phyloP scores from a whole-genome alignment of 768 basidiomycete genomes.

The Termitomyces sp. region DNA sequence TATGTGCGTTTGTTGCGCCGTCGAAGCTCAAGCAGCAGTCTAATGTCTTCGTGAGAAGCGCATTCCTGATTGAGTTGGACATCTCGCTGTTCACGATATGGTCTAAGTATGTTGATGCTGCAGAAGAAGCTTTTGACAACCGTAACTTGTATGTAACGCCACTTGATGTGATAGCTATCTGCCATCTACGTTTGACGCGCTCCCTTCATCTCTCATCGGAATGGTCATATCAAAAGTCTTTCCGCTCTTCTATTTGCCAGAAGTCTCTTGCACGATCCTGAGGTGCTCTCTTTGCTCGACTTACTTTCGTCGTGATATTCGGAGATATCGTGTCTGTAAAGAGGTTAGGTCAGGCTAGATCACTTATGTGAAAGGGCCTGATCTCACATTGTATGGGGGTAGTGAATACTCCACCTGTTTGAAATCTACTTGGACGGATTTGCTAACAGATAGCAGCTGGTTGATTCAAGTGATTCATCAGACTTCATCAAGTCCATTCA shows the following conservation, averaged over 20 bases:
- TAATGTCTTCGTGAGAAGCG: background rate
- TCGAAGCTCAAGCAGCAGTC: background rate
- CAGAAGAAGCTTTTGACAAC: background rate
- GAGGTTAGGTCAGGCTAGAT: background rate
- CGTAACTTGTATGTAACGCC: background rate
- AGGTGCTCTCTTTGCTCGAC: no score
- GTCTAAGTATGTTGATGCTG: background rate
- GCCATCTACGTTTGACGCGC: background rate
- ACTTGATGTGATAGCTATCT: background rate
- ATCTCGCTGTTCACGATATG: background rate
- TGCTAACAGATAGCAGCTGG: background rate
- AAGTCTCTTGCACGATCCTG: background rate
- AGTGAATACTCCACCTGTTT: background rate
- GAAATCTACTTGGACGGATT: background rate
- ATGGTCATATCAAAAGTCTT: background rate
- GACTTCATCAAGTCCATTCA: no score
- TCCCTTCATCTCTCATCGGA: background rate
- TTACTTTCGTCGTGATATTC: no score
- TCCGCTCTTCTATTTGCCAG: background rate
- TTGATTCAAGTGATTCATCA: no score
- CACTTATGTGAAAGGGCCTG: background rate
- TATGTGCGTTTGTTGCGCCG: background rate
- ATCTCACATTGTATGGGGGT: background rate
- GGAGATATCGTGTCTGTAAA: no score
- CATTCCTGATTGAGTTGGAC: background rate